Base-by-base conservation (phyloP, 306 rosid genomes). In the Hippophae gyantsensis region DNA sequence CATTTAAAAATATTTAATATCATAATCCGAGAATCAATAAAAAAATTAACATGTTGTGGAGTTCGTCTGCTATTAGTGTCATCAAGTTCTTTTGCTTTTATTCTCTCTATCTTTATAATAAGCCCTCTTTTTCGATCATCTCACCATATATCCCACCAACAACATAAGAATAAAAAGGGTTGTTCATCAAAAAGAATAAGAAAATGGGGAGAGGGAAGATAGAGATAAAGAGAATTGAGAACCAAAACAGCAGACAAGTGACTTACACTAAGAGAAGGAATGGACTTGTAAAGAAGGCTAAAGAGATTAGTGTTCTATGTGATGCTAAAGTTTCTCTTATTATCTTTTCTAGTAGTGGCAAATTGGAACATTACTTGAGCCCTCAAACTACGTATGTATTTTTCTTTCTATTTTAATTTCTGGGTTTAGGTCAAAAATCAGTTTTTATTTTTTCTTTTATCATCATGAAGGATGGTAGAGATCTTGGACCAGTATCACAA, bases 131-230 rank as follows among this genome's bases (percentile, higher is more conserved):
- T 57, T 42, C 50, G 13, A 9, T 47, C 13, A 47, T 47, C 50
- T 60, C 68, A 56, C 63, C 68, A 55, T 72, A 60, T 48, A 57
- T 60, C 48, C 13, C 59, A 26, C 45, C 9, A 48, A 56, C 27
- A 13, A 14, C 13, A 26, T 13, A 40, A 32, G 40, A 43, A 42
- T 54, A 25, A n/a, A 10, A 60, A 43, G 6, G 12, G 8, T 42
- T 38, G 8, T 42, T 38, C 25, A 25, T 43, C n/a, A 47, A 32
- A 42, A 10, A 26, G 40, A 7, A 47, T 49, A 46, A 2, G 5
- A 69, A 70, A 62, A 86, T 90, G 98, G 98, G 98, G 45, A 85
- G 98, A 27, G 98, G 96, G 11, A 90, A 90, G 92, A 87, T 90
- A 66, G 98, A 90, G 84, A 90, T 90, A 46, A 87, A 83, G 77